Base-by-base conservation (phyloP, 768 basidiomycete genomes). In the Daedaleopsis sinensis region DNA sequence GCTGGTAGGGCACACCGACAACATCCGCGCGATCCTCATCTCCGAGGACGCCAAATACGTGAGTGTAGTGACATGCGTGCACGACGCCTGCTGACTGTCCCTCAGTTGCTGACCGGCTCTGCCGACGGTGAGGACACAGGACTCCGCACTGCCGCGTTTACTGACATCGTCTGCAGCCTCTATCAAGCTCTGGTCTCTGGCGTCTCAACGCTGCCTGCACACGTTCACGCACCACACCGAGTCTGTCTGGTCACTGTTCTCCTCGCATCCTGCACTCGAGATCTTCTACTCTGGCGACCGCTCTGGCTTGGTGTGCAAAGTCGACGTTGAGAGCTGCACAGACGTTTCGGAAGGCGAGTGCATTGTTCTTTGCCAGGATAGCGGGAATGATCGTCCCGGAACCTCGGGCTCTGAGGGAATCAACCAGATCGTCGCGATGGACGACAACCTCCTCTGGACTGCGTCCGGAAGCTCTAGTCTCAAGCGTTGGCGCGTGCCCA, bases 201-300 rank as follows among this genome's bases (percentile, higher is more conserved):
- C 83, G 1, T 85, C 93, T 0, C 95, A 98, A 70, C 84, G 91
- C 12, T 96, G 94, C 69, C 77, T 99, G 18, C 95, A 99, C 69
- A 98, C 96, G 1, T 99, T 98, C 77, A 92, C 93, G 0, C 90
- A 98, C 70, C 96, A 99, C 72, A 87, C 91, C 13, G 94, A 96
- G 62, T 91, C 91, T 15, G 94, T 98, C 49, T 98, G 97, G 96
- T 89, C 95, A 0, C 79, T 99, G 8, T 86, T 85, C 70, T 96
- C 95, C 9, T 81, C 86, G 0, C 95, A 98, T 71, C 93, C 95
- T 0, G 86, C 89, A 9, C 80, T 99, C 55, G 86, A 85, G 71
- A 81, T 87, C 1, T 99, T 99, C 78, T 98, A 96, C 76, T 97
- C 96, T 0, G 97, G 96, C 10, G 96, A 98, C 68, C 84, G 92